phyloP scores from a whole-genome alignment of 148 eudicot species.

The Chenopodium quinoa region DNA sequence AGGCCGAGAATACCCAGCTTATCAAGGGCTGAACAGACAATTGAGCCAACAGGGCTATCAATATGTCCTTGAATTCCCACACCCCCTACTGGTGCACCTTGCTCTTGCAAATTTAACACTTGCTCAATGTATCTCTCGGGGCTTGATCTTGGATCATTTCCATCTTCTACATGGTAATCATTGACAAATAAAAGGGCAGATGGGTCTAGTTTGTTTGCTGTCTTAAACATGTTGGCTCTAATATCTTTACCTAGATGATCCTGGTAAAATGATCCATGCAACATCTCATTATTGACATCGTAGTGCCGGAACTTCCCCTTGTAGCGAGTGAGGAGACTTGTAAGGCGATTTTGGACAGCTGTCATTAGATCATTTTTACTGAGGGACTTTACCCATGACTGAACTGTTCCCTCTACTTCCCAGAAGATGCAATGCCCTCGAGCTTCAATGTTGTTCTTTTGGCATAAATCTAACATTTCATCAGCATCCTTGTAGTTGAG shows the following conservation, averaged over 20 bases:
- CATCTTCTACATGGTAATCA: slow-evolving; percentile 91
- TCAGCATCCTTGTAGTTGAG: slow-evolving; percentile 86
- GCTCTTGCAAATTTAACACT: slow-evolving; percentile 66
- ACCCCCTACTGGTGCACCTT: slow-evolving; percentile 89
- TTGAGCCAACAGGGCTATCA: slow-evolving; percentile 77
- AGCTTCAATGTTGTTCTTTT: slow-evolving; percentile 49
- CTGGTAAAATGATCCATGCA: slow-evolving; percentile 87
- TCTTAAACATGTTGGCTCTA: slow-evolving; percentile 77
- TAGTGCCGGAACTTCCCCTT: slow-evolving; percentile 90
- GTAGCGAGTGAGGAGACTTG: slow-evolving; percentile 71
- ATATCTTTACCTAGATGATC: slow-evolving; percentile 70
- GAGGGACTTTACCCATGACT: slow-evolving; percentile 58
- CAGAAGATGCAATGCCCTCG: slow-evolving; percentile 98
- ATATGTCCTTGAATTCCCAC: slow-evolving; percentile 93
- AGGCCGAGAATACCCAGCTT: slow-evolving; percentile 80
- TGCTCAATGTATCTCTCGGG: slow-evolving; percentile 89
- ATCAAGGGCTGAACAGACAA: slow-evolving; percentile 74
- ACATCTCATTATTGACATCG: slow-evolving; percentile 96
- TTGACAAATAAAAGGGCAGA: slow-evolving; percentile 69
- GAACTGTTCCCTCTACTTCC: slow-evolving; percentile 73
- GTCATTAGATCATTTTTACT: slow-evolving; percentile 44
- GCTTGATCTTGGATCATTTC: slow-evolving; percentile 57
- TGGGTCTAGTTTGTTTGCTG: slow-evolving; percentile 72
- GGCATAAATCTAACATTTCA: slow-evolving; percentile 66
- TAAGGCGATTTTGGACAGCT: slow-evolving; percentile 76